A percentile compares a stretch with the other conserved stretches of the same genome.
phyloP scores from a whole-genome alignment of 495 filamentous ascomycete species.

The Astrothelium macrocarpum region DNA sequence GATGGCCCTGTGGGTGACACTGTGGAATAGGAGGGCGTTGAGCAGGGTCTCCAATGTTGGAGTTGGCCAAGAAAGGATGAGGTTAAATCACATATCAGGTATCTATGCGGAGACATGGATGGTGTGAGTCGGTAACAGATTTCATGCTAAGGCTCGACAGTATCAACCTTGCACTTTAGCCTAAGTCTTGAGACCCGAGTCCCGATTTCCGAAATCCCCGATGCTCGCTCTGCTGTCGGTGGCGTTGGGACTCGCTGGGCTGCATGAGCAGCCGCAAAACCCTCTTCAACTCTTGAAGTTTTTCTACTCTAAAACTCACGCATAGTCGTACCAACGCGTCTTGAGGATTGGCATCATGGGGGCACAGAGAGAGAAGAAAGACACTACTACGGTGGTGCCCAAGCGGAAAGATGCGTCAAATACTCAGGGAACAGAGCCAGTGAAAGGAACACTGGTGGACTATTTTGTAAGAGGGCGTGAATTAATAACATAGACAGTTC shows the following conservation, averaged over 20 bases:
- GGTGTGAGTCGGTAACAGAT: slow-evolving; percentile 3
- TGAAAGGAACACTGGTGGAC: slow-evolving; percentile 6
- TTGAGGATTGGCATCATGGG: slow-evolving; percentile 4
- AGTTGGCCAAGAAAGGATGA: slow-evolving; percentile 2
- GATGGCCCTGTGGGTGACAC: slow-evolving; percentile 5
- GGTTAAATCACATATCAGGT: neutral
- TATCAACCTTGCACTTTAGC: slow-evolving; percentile 1
- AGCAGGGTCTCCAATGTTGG: slow-evolving; percentile 3
- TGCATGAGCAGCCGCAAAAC: slow-evolving; percentile 4
- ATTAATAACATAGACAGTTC: slow-evolving; percentile 4
- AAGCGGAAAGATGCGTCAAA: slow-evolving; percentile 5
- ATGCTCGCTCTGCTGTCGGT: slow-evolving; percentile 2
- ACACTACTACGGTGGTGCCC: slow-evolving; percentile 4
- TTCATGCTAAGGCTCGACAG: neutral
- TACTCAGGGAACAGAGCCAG: slow-evolving; percentile 3
- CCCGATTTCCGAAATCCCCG: neutral
- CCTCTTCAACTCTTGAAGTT: neutral
- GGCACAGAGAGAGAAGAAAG: slow-evolving; percentile 5
- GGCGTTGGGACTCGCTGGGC: neutral
- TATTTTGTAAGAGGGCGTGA: slow-evolving; percentile 5
- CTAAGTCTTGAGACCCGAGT: neutral
- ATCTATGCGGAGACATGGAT: slow-evolving; percentile 1
- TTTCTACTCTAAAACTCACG: slow-evolving; percentile 4
- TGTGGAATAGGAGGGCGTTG: slow-evolving; percentile 1
- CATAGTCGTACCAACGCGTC: neutral